These are phyloP conservation scores for Wallacemonas sp. DNA, from an alignment of 208 protist species.

Conservation along the genomic window DNA sequence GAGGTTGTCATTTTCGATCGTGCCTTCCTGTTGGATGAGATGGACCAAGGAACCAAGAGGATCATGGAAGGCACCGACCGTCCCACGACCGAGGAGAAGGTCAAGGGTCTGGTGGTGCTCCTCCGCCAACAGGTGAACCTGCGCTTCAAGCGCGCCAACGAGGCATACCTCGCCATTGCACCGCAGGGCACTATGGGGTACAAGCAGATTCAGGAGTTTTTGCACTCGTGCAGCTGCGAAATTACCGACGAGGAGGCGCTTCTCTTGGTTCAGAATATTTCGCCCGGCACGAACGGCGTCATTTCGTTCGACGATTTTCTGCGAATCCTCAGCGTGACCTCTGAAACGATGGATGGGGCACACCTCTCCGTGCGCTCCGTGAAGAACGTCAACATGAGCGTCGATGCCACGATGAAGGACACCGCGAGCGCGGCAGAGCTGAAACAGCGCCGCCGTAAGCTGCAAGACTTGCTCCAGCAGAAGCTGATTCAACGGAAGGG, in stretches of 20 bases:
- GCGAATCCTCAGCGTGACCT: slow-evolving; percentile 59
- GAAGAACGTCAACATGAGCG: slow-evolving; percentile 68
- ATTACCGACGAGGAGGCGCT: slow-evolving; percentile 85
- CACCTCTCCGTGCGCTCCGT: slow-evolving; percentile 60
- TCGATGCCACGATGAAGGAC: slow-evolving; percentile 46
- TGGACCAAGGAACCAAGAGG: slow-evolving; percentile 68
- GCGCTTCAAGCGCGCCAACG: slow-evolving; percentile 71
- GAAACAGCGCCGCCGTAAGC: slow-evolving; percentile 43
- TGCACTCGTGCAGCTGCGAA: slow-evolving; percentile 80
- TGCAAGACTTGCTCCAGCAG: slow-evolving; percentile 66
- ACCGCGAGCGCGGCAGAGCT: slow-evolving; percentile 38
- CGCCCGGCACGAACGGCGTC: slow-evolving; percentile 56
- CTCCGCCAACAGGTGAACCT: slow-evolving; percentile 84
- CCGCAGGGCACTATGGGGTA: slow-evolving; percentile 79
- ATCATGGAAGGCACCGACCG: slow-evolving; percentile 73
- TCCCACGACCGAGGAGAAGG: slow-evolving; percentile 51
- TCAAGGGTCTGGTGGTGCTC: slow-evolving; percentile 72
- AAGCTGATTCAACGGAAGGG: slow-evolving; percentile 85
- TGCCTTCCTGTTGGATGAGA: slow-evolving; percentile 71
- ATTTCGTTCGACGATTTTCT: slow-evolving; percentile 85
- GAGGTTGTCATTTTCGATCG: slow-evolving; percentile 72
- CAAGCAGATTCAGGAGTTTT: slow-evolving; percentile 79
- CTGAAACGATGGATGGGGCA: slow-evolving; percentile 71
- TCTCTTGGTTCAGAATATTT: slow-evolving; percentile 76
- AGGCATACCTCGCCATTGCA: slow-evolving; percentile 76